phyloP scores from a whole-genome alignment of 140 eudicot genomes.

The Senecio squalidus region DNA sequence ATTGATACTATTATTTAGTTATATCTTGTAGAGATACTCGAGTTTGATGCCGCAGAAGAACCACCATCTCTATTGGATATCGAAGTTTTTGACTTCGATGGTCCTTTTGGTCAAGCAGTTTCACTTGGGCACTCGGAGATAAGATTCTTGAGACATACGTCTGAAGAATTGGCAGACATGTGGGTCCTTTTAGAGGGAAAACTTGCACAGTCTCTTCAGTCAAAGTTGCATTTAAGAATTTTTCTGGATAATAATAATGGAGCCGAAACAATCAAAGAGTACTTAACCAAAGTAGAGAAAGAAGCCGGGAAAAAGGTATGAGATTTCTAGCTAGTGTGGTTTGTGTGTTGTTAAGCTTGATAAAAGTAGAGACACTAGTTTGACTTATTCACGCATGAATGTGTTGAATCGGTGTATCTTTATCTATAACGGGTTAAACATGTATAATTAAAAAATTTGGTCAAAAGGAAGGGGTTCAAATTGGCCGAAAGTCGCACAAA shows the following conservation, averaged over 20 bases:
- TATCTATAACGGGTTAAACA: background rate
- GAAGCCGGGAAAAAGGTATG: slow-evolving; percentile 96
- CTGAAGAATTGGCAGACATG: slow-evolving; percentile 77
- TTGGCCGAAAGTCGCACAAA: background rate
- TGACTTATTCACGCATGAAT: background rate
- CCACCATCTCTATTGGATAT: slow-evolving; percentile 89
- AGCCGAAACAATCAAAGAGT: slow-evolving; percentile 86
- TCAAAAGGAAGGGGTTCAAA: background rate
- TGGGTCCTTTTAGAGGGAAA: slow-evolving; percentile 92
- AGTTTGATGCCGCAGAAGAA: slow-evolving; percentile 94
- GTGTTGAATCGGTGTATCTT: background rate
- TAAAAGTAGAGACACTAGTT: background rate
- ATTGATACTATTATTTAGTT: slow-evolving; percentile 1
- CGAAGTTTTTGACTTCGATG: slow-evolving; percentile 88
- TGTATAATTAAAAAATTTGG: background rate
- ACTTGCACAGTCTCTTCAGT: slow-evolving; percentile 74
- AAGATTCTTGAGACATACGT: slow-evolving; percentile 73
- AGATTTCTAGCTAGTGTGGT: background rate
- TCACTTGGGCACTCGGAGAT: slow-evolving; percentile 93
- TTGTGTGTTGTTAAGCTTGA: background rate
- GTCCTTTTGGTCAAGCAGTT: slow-evolving; percentile 80
- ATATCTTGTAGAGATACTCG: slow-evolving; percentile 68
- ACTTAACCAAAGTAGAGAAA: slow-evolving; percentile 74
- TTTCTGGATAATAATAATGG: slow-evolving; percentile 91
- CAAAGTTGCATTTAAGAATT: slow-evolving; percentile 84